Base-by-base conservation (phyloP, 176 grass and related monocot species). In the Carex myosuroides region DNA sequence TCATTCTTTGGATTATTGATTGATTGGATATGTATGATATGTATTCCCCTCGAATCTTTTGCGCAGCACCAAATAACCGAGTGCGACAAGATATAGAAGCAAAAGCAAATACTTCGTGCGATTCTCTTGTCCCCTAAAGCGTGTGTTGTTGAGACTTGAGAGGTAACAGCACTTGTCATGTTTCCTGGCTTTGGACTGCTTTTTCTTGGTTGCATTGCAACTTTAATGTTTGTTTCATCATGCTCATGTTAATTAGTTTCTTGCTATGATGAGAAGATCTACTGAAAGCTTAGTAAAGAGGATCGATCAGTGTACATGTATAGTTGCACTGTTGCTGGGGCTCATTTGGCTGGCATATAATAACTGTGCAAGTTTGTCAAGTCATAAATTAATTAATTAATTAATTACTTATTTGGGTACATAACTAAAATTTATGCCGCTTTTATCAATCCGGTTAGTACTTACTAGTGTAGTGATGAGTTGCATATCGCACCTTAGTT, bases 101-200 rank as follows among this genome's bases (percentile, higher is more conserved):
- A 75, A 75, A 71, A 14, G 42, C 1, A 35, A 24, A 75, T 70
- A 20, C 16, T 42, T 81, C 12, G 67, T 85, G 83, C 67, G 26
- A 14, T 53, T 74, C 67, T 74, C 10, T 12, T 85, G 83, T 85
- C 67, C 9, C 83, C 67, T 85, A 85, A 85, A 75, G 83, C 26
- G 54, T 11, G n/a, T 30, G 6, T 46, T 44, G 66, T 33, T 78
- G 8, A 53, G 42, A 85, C 48, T 33, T 78, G 8, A 53, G 42
- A 79, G 20, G 21, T 63, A 75, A 69, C 53, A n/a, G 68, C 55
- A 83, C 62, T 53, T 82, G 61, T 83, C 70, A 76, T 76, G 83
- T 85, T 85, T 85, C 83, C 53, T 71, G 82, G 46, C 64, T 71
- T 60, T 71, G 29, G 65, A 5, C 17, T 61, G 50, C 48, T 72